These are phyloP conservation scores for Calophaca sinica DNA, from an alignment of 306 rosid species.

Conservation along the genomic window DNA sequence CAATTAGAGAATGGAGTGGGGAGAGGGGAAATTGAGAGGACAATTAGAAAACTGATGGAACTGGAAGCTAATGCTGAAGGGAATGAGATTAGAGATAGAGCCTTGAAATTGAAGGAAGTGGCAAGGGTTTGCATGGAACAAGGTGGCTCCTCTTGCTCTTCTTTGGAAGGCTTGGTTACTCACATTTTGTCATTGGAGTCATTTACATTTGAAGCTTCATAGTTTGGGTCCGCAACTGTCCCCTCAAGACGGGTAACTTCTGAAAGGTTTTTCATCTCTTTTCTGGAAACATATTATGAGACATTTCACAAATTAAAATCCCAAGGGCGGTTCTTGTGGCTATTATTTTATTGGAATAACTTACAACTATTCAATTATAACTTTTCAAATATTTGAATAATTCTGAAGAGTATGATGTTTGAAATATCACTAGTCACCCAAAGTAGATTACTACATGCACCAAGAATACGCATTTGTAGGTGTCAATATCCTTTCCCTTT, in stretches of 20 bases:
- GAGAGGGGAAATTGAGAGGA: slow-evolving; percentile 55
- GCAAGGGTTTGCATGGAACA: slow-evolving; percentile 35
- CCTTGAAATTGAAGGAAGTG: slow-evolving; percentile 56
- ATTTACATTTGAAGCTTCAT: slow-evolving; percentile 3
- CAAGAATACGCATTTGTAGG: too few relatives aligned
- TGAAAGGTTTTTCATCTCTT: not conserved
- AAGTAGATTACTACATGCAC: not conserved
- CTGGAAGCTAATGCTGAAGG: slow-evolving; percentile 51
- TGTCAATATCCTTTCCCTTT: too few relatives aligned
- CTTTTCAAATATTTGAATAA: not conserved
- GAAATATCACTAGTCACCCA: not conserved
- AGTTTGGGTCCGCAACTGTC: too few relatives aligned
- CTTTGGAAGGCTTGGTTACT: slow-evolving; percentile 41
- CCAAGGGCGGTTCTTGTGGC: not conserved
- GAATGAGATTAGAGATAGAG: slow-evolving; percentile 54
- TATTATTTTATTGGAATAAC: not conserved
- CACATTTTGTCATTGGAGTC: slow-evolving; percentile 33
- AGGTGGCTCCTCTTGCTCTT: slow-evolving; percentile 50
- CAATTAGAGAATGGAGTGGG: slow-evolving; percentile 48
- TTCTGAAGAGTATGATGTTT: too few relatives aligned
- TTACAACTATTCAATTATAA: too few relatives aligned
- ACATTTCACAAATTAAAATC: not conserved
- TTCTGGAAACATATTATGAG: not conserved
- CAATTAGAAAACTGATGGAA: slow-evolving; percentile 49
- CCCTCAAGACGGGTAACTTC: too few relatives aligned